These are phyloP conservation scores for Citrus sinensis DNA, from an alignment of 345 rosid species.

Conservation along the genomic window DNA sequence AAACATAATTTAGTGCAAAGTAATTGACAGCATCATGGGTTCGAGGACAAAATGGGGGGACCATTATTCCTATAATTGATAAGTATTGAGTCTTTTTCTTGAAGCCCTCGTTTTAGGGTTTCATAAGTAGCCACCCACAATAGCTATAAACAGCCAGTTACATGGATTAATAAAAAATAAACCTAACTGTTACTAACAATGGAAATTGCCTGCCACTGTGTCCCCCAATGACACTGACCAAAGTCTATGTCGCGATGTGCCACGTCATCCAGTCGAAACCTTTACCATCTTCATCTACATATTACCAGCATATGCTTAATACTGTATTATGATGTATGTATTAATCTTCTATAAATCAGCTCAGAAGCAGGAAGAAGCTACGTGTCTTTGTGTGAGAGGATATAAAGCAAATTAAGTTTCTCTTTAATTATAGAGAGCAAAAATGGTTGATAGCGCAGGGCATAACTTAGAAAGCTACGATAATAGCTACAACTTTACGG, in stretches of 20 bases:
- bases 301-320: too few species aligned
- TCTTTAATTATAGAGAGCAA: conserved; percentile 6
- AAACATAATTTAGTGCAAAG: conserved; percentile 15
- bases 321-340: background rate
- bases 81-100: conserved; percentile 4
- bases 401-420: background rate
- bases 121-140: background rate
- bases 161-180: background rate
- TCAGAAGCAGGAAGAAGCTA: conserved; percentile 7
- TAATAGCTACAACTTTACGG: conserved; percentile 20
- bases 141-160: background rate
- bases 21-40: conserved; percentile 33
- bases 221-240: conserved; percentile 5
- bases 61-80: conserved; percentile 27
- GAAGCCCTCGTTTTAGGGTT: conserved; percentile 13
- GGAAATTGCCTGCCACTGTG: conserved; percentile 24
- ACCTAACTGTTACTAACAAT: conserved; percentile 23
- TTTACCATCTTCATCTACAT: background rate
- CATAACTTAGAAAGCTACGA: conserved; percentile 9
- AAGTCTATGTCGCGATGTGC: background rate
- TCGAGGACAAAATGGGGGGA: conserved; percentile 22
- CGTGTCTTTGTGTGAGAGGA: conserved; percentile 31
- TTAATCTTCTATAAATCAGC: conserved; percentile 14
- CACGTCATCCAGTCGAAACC: conserved; percentile 6
- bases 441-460: conserved; percentile 25